These are phyloP conservation scores for Balansia obtecta DNA, from an alignment of 2,329 filamentous ascomycete species.

Conservation along the genomic window DNA sequence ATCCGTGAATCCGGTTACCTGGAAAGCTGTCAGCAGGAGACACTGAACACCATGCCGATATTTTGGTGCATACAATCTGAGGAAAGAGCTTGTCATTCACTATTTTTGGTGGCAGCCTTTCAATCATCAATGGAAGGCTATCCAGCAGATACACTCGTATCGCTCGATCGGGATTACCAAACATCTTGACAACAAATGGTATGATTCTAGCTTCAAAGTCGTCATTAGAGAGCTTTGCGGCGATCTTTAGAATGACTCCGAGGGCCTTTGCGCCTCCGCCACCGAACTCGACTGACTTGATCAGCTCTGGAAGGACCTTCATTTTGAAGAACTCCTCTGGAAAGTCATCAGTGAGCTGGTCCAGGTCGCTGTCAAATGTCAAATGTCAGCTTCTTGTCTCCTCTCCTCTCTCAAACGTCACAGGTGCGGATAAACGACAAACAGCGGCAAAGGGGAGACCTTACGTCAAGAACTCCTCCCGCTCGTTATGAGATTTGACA, in stretches of 20 bases:
- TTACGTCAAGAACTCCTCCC: constrained; percentile 69
- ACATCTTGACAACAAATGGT: constrained; percentile 76
- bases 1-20: constrained; percentile 93
- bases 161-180: constrained; percentile 82
- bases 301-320: constrained; percentile 84
- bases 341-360: constrained; percentile 81
- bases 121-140: constrained; percentile 81
- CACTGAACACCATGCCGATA: neutral
- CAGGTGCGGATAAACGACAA: constrained; percentile 16
- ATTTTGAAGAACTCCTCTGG: constrained; percentile 97
- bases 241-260: constrained; percentile 78
- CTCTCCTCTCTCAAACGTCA: neutral
- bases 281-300: constrained; percentile 99
- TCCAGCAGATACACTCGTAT: constrained; percentile 85
- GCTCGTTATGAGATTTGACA: constrained; percentile 72
- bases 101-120: constrained; percentile 72
- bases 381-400: constrained; percentile 12
- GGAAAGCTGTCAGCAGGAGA: constrained; percentile 9
- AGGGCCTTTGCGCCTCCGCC: constrained; percentile 91
- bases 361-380: constrained; percentile 57
- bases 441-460: neutral
- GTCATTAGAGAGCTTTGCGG: constrained; percentile 72
- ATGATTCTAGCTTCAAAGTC: constrained; percentile 79
- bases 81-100: constrained; percentile 97
- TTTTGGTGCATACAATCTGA: constrained; percentile 54